Base-by-base conservation (phyloP, 495 filamentous ascomycete species). In the Neurospora sp. region DNA sequence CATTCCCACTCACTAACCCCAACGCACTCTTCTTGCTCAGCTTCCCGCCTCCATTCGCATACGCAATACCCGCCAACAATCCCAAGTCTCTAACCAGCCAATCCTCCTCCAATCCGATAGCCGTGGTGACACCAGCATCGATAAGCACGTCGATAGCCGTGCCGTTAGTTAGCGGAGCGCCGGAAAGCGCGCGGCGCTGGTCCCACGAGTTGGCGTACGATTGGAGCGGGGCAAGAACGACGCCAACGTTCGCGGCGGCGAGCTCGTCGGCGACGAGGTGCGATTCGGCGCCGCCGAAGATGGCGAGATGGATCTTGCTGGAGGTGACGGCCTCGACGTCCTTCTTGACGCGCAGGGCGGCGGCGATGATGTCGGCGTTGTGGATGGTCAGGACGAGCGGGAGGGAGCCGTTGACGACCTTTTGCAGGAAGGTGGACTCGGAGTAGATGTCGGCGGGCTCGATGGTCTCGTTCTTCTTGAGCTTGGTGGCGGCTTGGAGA, bases 101-200 rank as follows among this genome's bases (percentile, higher is more conserved):
- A 75, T 87, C 83, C 78, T 88, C 86, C 23, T 82, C 78, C 6
- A 85, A 76, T 4, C 85, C 82, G 27, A 88, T 82, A 0, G 81
- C 87, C 10, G 82, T 81, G 7, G 73, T 69, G 2, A 88, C 86
- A 10, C 83, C 78, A 39, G 86, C 86, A 39, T 84, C 81, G 1
- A 85, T 39, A 5, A 88, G 82, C 18, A 48, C 40, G 59, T 86
- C 84, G 7, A 88, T 77, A 1, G 79, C 81, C 9, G 86, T 88
- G 5, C 84, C 86, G 70, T 87, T 86, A 11, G 84, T 86, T 1
- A 88, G 82, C 18, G 86, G 86, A 2, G 86, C 86, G 3, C 86
- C 86, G 0, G 83, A 80, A 31, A 87, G 78, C 4, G 84, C 81
- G 8, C 86, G 80, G 3, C 82, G 81, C 73, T 86, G 80, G 70